Evolutionary conservation across 495 filamentous ascomycete species (phyloP), one percentile per base, ranked within the genome.

Genomic region (Talaromyces liani): DNA sequence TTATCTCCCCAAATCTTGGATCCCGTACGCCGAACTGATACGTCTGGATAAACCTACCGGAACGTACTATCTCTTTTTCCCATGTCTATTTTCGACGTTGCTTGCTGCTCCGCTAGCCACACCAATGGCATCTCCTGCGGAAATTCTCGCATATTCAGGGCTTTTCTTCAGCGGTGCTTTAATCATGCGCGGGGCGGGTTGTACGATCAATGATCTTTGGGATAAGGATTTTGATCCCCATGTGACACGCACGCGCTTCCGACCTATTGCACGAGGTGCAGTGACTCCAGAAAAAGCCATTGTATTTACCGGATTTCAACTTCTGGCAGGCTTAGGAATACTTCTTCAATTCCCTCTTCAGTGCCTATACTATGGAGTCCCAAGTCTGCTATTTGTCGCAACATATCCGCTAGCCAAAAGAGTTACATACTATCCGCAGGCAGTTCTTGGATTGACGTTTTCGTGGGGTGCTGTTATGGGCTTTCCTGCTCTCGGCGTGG

Each of bases 381-480:
- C 95, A 1, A 92, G 88, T 63, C 73, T 98, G 55, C 69, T 91
- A 2, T 77, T 98, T 29, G 94, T 98, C 7, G 80, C 86, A 7
- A 81, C 83, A 2, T 98, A 98, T 71, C 94, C 94, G 14, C 82
- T 97, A 14, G 93, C 93, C 47, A 98, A 98, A 75, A 84, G 94
- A 36, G 83, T 97, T 36, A 98, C 93, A 22, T 83, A 98, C 73
- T 98, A 98, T 69, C 94, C 94, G 7, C 94, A 98, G 72, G 85
- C 89, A 66, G 90, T 98, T 10, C 80, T 98, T 12, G 94, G 94
- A 0, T 75, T 97, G 66, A 92, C 94, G 8, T 98, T 97, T 73
- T 95, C 91, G 6, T 98, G 94, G 94, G 94, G 94, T 18, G 93
- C 95, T 4, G 87, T 97, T 14, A 91, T 98, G 89, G 94, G 94